Base-by-base conservation (phyloP, 2,329 filamentous ascomycete genomes). In the Aspergillus fijiensis region DNA sequence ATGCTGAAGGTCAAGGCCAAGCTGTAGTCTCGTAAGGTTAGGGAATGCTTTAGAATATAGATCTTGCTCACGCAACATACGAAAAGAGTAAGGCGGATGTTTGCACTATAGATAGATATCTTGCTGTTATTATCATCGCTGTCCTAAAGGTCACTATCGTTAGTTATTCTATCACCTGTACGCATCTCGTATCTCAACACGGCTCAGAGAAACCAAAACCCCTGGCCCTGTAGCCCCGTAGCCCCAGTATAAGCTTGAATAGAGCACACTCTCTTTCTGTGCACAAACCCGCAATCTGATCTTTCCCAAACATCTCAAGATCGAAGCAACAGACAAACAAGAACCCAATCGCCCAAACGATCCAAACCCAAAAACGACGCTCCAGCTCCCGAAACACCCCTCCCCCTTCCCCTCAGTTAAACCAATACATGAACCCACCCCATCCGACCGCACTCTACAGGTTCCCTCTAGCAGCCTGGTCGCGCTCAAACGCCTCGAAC, bases 401-500 rank as follows among this genome's bases (percentile, higher is more conserved):
- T 3, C 7, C 9, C 27, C 27, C 23, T 4, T 3, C 27, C 27
- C 27, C 27, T 2, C 9, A 7, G 27, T 0, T 4, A 23, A 23
- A 29, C 7, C 27, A 29, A 29, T 3, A 6, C 27, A 29, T 6
- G 23, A 29, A 29, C 27, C 7, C 27, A 29, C 7, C 9, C 25
- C 25, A 27, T 5, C 25, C 7, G 1, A 27, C 27, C 7, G 7
- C 27, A 6, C 39, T 19, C 52, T 54, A 55, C 52, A 55, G 21
- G 16, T 55, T 55, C 52, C 52, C 52, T 6, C 52, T 55, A 25
- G 11, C 19, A 25, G 25, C 52, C 52, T 55, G 52, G 7, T 55
- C 52, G 23, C 52, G 45, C 39, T 55, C 92, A 76, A 96, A 95
- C 0, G 92, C 92, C 82, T 96, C 92, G 71, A 96, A 96, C 70